A percentile compares a stretch with the other conserved stretches of the same genome.
Conservation (phyloP, 2,329 filamentous ascomycete species). For the Teratosphaeria destructans region DNA sequence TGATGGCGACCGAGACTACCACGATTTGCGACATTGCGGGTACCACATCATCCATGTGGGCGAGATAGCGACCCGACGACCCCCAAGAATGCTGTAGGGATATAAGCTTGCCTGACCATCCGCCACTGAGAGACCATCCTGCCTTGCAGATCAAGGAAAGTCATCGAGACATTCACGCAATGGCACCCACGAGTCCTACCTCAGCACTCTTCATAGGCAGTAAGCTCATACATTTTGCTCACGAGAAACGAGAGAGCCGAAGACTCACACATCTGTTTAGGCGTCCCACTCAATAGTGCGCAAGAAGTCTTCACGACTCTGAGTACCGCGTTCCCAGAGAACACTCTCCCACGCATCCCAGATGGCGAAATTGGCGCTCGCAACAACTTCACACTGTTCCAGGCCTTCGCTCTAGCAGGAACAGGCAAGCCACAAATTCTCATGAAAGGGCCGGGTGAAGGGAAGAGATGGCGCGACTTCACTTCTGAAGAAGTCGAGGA, state of each 20-base stretch:
- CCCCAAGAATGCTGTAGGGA: neutral
- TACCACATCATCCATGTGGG: neutral
- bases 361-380: slow-evolving; percentile 29
- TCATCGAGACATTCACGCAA: neutral
- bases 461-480: neutral
- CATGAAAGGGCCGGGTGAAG: neutral
- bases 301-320: neutral
- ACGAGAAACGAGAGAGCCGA: neutral
- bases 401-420: neutral
- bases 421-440: neutral
- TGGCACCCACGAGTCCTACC: neutral
- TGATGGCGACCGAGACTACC: neutral
- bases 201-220: neutral
- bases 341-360: slow-evolving; percentile 14
- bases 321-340: neutral
- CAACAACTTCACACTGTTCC: slow-evolving; percentile 12
- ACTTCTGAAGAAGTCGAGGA: slow-evolving; percentile 1
- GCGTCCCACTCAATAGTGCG: neutral
- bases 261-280: neutral
- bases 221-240: neutral
- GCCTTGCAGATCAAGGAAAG: neutral
- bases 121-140: neutral
- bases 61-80: neutral
- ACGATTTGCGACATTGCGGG: neutral
- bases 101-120: neutral